These are phyloP conservation scores for Thielaviopsis musarum DNA, from an alignment of 2,329 filamentous ascomycete genomes.

Conservation along the genomic window DNA sequence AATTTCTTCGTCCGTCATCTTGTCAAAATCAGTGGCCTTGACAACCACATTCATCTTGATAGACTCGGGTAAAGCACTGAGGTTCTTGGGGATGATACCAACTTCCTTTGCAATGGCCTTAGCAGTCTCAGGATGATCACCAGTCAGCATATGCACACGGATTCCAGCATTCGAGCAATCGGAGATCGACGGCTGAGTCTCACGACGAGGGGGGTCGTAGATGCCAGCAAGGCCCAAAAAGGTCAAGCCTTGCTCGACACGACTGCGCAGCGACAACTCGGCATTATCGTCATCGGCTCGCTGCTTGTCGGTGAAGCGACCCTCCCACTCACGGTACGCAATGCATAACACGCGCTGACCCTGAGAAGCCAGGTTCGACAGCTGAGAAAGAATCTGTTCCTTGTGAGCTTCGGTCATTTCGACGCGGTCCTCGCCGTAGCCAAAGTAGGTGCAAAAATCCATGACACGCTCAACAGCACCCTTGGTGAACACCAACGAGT, in stretches of 20 bases:
- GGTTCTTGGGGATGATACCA: slow-evolving; percentile 53
- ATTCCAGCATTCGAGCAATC: slow-evolving; percentile 60
- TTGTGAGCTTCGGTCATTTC: slow-evolving; percentile 35
- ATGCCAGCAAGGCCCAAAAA: slow-evolving; percentile 74
- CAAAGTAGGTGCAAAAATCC: slow-evolving; percentile 35
- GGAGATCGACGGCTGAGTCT: slow-evolving; percentile 56
- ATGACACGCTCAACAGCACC: slow-evolving; percentile 45
- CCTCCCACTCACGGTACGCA: slow-evolving; percentile 44
- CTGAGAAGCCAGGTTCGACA: slow-evolving; percentile 43
- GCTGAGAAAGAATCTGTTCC: slow-evolving; percentile 32
- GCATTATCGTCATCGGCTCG: slow-evolving; percentile 12
- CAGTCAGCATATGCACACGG: slow-evolving; percentile 69
- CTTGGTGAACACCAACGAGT: slow-evolving; percentile 42
- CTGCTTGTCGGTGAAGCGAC: slow-evolving; percentile 27
- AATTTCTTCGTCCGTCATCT: slow-evolving; percentile 56
- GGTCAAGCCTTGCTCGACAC: slow-evolving; percentile 49
- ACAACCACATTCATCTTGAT: slow-evolving; percentile 55
- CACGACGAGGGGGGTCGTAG: slow-evolving; percentile 70
- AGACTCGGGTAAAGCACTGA: slow-evolving; percentile 39
- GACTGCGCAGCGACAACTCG: slow-evolving; percentile 34
- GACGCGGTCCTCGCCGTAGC: slow-evolving; percentile 25
- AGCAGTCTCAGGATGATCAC: slow-evolving; percentile 65
- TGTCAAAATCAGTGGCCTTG: slow-evolving; percentile 65
- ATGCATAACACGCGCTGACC: slow-evolving; percentile 59
- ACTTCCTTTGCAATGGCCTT: slow-evolving; percentile 64